Evolutionary conservation across 345 rosid species (phyloP), one percentile per base, ranked within the genome.

Genomic region (Hirschfeldia incana): DNA sequence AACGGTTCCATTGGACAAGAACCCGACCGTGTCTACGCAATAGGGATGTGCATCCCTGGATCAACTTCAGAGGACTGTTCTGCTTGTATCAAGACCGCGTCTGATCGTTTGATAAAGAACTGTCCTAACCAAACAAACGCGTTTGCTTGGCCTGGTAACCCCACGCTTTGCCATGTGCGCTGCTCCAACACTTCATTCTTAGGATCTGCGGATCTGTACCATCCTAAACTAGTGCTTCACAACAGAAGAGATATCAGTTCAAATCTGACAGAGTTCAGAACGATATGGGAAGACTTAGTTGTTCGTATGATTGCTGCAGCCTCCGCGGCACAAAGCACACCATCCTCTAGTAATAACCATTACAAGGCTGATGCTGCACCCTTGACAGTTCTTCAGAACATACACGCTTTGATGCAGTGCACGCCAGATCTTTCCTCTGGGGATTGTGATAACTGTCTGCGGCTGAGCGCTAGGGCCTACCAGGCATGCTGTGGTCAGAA

Each of bases 111-210:
- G 4, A 16, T 26, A 39, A 3, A 16, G 60, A 7, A 0, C 2
- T 85, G 82, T 66, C 59, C 82, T 2, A 85, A 80, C 65, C 87
- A n/a, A 63, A 63, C 67, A 63, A 9, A 30, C 8, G 67, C 67
- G 26, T 63, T 13, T 15, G 51, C 69, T 26, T 84, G 88, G 85
- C 30, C 6, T 9, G 86, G 77, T 26, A 5, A 60, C 0, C 15
- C 62, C 2, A 76, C 9, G 15, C 46, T 69, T 42, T 88, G 92
- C 65, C 13, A 15, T 65, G 63, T 86, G 1, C 86, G 87, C 6
- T 87, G 87, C 76, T 17, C 91, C 27, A 78, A 68, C 73, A 63
- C 70, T 10, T 58, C 76, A 10, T 73, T 85, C 61, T 69, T 42
- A 1, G 80, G 82, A 2, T 0, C 16, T 42, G 55, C 11, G 3